Evolutionary conservation across 176 grass and related monocot species (phyloP), one percentile per base, ranked within the genome.

Genomic region (Eragrostis nindensis): DNA sequence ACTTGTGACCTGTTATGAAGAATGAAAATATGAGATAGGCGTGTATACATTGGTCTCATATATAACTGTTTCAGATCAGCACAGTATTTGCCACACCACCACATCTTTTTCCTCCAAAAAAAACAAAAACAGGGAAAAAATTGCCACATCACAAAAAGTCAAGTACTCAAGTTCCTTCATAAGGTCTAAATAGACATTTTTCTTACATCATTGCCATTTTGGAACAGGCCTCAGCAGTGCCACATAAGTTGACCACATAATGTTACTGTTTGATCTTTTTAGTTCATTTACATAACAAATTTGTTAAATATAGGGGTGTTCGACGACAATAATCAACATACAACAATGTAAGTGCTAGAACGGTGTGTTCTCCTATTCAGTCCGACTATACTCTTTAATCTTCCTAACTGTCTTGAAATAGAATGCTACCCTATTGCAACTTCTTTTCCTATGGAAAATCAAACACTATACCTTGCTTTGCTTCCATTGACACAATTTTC

Each of bases 1-100:
- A 67, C 48, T 2, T 63, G 30, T 30, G 29, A 63, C 27, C 27
- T 63, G 18, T 30, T 75, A 40, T 26, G 17, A 56, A 66, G 17
- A 11, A 55, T 22, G 9, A 47, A 54, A 65, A 46, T n/a, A 47
- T 68, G 24, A 72, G 0, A 49, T 14, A 49, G 38, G 12, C 57
- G n/a, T 64, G 10, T 12, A 78, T 29, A 16, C 25, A 13, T 32
- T 6, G 59, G 59, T 62, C 57, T 27, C 39, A 25, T 5, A 64
- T 7, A 73, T 18, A 2, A 77, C 59, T 85, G 54, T 52, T 24
- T 84, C n/a, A 70, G 13, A 11, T 48, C 15, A 70, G 69, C 19
- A 42, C 14, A 14, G 29, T 24, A 47, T 46, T 44, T 14, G 4
- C 5, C 1, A 15, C 26, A 16, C 2, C 15, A 25, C 4, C 1